These are phyloP conservation scores for Leishmania turanica DNA, from an alignment of 208 protist species.

Conservation along the genomic window DNA sequence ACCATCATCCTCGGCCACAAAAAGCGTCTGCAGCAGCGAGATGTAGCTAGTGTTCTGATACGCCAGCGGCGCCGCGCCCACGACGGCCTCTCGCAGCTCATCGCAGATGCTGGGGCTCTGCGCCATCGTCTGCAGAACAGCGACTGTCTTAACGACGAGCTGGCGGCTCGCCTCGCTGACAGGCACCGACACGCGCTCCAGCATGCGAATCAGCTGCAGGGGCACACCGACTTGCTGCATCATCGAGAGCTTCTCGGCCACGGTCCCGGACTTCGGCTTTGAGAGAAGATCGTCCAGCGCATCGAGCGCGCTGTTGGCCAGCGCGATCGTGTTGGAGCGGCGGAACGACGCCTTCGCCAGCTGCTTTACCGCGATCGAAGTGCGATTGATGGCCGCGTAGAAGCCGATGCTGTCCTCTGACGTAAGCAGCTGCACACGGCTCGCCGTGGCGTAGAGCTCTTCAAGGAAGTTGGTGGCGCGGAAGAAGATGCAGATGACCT, in stretches of 20 bases:
- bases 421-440: conserved; percentile 50
- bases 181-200: conserved; percentile 38
- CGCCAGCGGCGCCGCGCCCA: conserved; percentile 32
- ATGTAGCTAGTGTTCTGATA: conserved; percentile 40
- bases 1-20: conserved; percentile 15
- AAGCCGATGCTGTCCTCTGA: conserved; percentile 40
- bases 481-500: conserved; percentile 41
- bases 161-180: conserved; percentile 21
- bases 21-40: conserved; percentile 38
- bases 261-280: conserved; percentile 12
- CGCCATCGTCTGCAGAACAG: conserved; percentile 32
- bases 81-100: conserved; percentile 27
- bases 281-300: conserved; percentile 35
- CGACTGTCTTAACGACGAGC: conserved; percentile 25
- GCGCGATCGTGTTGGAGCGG: conserved; percentile 37
- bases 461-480: conserved; percentile 40
- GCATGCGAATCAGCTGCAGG: conserved; percentile 31
- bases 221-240: conserved; percentile 40
- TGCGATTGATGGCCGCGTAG: conserved; percentile 38
- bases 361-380: conserved; percentile 21
- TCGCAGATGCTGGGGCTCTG: conserved; percentile 13
- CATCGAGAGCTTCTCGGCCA: conserved; percentile 54
- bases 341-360: conserved; percentile 34
- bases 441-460: conserved; percentile 36
- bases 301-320: conserved; percentile 32